A percentile compares a stretch with the other conserved stretches of the same genome.
Conservation (phyloP, 176 grass and related monocot species). For the Avena atlantica region DNA sequence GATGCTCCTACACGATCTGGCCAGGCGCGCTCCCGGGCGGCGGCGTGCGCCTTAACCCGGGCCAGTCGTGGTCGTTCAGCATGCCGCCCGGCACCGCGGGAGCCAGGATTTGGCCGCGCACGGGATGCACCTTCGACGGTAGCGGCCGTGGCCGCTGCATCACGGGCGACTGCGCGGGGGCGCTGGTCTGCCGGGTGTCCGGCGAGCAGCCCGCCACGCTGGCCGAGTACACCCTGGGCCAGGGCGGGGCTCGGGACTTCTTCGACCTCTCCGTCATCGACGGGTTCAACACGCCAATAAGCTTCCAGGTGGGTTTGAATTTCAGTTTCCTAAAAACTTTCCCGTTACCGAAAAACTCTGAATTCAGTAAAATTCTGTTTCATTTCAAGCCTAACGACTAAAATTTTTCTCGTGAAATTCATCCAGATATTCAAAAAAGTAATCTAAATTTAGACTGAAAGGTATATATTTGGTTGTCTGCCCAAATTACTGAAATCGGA, state of each 20-base stretch:
- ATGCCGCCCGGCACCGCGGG: conserved; percentile 26
- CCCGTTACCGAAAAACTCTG: no score
- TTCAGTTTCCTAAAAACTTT: no score
- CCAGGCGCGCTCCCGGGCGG: conserved; percentile 56
- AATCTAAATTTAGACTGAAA: no score
- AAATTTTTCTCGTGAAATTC: no score
- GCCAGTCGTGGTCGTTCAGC: conserved; percentile 45
- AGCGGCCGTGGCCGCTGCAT: conserved; percentile 46
- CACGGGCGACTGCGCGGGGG: conserved; percentile 59
- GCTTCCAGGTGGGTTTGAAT: not conserved
- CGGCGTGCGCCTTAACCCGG: conserved; percentile 36
- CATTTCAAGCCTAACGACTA: no score
- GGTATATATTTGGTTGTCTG: no score
- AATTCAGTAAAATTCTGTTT: no score
- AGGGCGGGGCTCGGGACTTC: not conserved
- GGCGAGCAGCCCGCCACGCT: conserved; percentile 55
- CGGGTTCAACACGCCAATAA: conserved; percentile 26
- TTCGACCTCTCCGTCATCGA: conserved; percentile 41
- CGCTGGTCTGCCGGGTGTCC: conserved; percentile 48
- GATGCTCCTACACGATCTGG: conserved; percentile 58
- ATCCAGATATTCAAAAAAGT: no score
- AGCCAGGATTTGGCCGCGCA: conserved; percentile 62
- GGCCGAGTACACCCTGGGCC: conserved; percentile 55
- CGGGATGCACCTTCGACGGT: conserved; percentile 56
- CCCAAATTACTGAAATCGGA: no score